Evolutionary conservation across 2,329 filamentous ascomycete genomes (phyloP).

Genomic region (Leptographium galeiforme): DNA sequence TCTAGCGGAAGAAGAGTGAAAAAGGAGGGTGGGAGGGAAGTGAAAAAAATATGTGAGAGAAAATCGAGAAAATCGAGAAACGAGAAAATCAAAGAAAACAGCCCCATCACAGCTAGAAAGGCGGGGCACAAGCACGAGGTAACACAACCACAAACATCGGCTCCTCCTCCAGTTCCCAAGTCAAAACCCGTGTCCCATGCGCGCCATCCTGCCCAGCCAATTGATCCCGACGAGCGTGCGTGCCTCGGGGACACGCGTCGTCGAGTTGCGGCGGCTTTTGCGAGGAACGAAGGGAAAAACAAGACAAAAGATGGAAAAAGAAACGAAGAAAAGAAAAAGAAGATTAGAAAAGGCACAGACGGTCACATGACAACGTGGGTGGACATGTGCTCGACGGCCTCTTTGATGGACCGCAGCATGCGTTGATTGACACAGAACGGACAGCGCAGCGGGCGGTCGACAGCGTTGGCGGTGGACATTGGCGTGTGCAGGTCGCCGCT

Average conservation of each 20-base stretch:
- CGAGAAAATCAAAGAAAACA: background rate
- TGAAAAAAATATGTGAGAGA: background rate
- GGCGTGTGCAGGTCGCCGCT: background rate
- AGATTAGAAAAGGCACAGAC: background rate
- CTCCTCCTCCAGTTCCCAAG: no score
- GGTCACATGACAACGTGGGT: slow-evolving; percentile 43
- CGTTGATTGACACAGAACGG: slow-evolving; percentile 49
- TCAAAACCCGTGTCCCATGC: no score
- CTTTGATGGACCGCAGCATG: slow-evolving; percentile 46
- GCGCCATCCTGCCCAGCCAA: no score
- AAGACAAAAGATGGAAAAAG: background rate
- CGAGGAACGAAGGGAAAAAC: no score
- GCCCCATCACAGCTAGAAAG: no score
- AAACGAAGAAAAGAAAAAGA: background rate
- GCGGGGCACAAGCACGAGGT: no score
- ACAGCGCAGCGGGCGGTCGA: slow-evolving; percentile 38
- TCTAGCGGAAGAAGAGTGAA: background rate
- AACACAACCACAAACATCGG: no score
- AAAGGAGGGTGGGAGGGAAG: background rate
- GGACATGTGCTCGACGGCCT: slow-evolving; percentile 49
- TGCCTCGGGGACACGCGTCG: no score
- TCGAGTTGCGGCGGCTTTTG: no score
- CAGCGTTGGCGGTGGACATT: slow-evolving; percentile 9
- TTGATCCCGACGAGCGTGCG: no score
- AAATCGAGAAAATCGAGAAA: background rate